A percentile compares a stretch with the other conserved stretches of the same genome.
Evolutionary conservation across 2,329 filamentous ascomycete genomes (phyloP).

Genomic region (Zalaria obscura): DNA sequence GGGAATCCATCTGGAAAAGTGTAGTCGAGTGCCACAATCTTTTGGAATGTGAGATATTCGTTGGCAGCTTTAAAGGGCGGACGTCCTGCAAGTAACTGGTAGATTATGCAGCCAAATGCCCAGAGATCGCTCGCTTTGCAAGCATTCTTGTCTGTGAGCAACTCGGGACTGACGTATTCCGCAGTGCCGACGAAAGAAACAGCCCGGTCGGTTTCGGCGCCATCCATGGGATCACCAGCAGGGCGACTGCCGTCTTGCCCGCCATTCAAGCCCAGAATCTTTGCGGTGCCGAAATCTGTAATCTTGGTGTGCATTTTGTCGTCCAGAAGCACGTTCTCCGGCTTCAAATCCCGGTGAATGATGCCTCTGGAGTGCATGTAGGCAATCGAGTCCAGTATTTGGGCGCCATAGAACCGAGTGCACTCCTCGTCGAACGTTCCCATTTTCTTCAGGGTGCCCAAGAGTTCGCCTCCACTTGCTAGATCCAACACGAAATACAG

Average conservation of each 20-base stretch:
- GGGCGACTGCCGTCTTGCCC: slow-evolving; percentile 22
- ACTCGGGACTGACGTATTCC: slow-evolving; percentile 93
- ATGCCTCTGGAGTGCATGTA: slow-evolving; percentile 97
- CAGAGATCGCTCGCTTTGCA: slow-evolving; percentile 96
- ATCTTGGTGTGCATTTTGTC: slow-evolving; percentile 97
- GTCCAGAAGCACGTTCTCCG: slow-evolving; percentile 90
- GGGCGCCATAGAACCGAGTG: slow-evolving; percentile 82
- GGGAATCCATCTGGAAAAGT: slow-evolving; percentile 86
- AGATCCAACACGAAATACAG: slow-evolving; percentile 94
- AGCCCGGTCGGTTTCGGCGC: slow-evolving; percentile 55
- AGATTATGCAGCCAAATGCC: slow-evolving; percentile 97
- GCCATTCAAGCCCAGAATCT: slow-evolving; percentile 53
- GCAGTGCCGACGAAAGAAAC: slow-evolving; percentile 95
- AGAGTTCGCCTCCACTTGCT: slow-evolving; percentile 78
- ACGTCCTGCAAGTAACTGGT: slow-evolving; percentile 86
- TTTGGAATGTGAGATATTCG: slow-evolving; percentile 96
- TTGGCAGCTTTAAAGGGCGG: slow-evolving; percentile 94
- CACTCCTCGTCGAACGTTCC: slow-evolving; percentile 92
- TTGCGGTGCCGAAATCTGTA: slow-evolving; percentile 97
- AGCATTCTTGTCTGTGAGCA: slow-evolving; percentile 92
- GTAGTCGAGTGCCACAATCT: slow-evolving; percentile 90
- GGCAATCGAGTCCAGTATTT: slow-evolving; percentile 90
- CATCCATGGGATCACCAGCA: slow-evolving; percentile 37
- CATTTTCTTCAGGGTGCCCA: slow-evolving; percentile 88
- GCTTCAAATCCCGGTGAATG: slow-evolving; percentile 92